Evolutionary conservation across 768 basidiomycete genomes (phyloP), one percentile per base, ranked within the genome.

Genomic region (Tephrocybe sp.): DNA sequence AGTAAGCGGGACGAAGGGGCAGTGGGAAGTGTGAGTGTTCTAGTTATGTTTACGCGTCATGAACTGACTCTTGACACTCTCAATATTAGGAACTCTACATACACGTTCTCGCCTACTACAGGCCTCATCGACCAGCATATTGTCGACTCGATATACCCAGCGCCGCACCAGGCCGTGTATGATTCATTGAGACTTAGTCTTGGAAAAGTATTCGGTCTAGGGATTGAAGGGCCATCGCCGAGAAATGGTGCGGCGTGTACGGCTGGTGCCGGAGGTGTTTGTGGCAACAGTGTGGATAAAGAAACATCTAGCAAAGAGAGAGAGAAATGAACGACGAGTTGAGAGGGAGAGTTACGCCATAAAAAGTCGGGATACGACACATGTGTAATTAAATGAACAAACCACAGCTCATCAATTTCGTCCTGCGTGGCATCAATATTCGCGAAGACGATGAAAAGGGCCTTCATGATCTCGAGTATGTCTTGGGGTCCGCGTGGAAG

Each of bases 61-160:
- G 28, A 24, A 18, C 22, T 41, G 30, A 43, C 25, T 24, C n/a
- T 2, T 11, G 21, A 19, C n/a, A n/a, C n/a, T n/a, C n/a, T n/a
- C n/a, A n/a, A n/a, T n/a, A n/a, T 34, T 12, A 89, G 88, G 32
- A 75, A 81, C 59, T 87, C 82, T 42, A 87, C 84, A 22, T 92
- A 92, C 64, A 69, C 71, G 1, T 90, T 91, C 64, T 89, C 87
- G 2, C 85, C 87, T 0, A 44, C 67, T 19, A 78, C 79, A 0
- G 89, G 86, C 5, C 74, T 83, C 34, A 82, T 92, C 47, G 66
- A 80, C 40, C 57, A 72, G 40, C 89, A 92, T 60, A 71, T 71
- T 39, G 71, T 92, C 41, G 79, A 91, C 60, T 84, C 84, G n/a
- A 90, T 92, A 39, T 78, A 83, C 37, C 89, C 89, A 0, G 83